Conservation (phyloP, 192 early-diverging fungal genomes). For the Coemansia umbellata region DNA sequence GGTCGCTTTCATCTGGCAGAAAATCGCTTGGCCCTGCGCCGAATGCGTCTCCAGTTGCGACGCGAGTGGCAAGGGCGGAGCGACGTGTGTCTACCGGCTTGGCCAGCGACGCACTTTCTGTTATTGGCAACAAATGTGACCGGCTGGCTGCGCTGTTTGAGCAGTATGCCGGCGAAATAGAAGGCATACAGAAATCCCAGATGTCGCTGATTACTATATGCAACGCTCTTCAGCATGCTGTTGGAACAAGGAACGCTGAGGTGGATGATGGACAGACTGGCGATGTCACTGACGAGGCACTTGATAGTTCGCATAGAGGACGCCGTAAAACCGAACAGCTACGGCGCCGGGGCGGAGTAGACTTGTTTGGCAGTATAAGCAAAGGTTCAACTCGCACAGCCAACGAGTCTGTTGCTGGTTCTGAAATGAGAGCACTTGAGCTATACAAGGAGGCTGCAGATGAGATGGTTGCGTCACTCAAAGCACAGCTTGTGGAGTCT, state of each 20-base stretch:
- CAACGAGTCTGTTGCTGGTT: background rate
- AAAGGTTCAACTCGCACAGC: background rate
- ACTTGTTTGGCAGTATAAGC: slow-evolving; percentile 10
- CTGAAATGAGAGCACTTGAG: slow-evolving; percentile 21
- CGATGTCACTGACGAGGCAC: too few relatives aligned
- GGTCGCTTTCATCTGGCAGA: slow-evolving; percentile 4
- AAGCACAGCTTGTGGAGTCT: slow-evolving; percentile 15
- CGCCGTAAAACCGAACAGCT: slow-evolving; percentile 46
- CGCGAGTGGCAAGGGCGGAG: slow-evolving; percentile 35
- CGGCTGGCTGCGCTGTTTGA: slow-evolving; percentile 36
- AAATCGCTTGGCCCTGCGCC: slow-evolving; percentile 12
- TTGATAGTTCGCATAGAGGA: slow-evolving; percentile 16
- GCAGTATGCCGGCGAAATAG: slow-evolving; percentile 29
- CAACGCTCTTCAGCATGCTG: slow-evolving; percentile 14
- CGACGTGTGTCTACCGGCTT: slow-evolving; percentile 42
- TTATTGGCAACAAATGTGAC: slow-evolving; percentile 41
- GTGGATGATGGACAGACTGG: background rate
- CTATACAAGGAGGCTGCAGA: slow-evolving; percentile 28
- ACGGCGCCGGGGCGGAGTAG: slow-evolving; percentile 23
- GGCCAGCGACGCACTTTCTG: slow-evolving; percentile 34
- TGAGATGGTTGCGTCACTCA: slow-evolving; percentile 27
- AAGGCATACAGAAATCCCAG: slow-evolving; percentile 24
- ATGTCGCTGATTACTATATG: slow-evolving; percentile 27
- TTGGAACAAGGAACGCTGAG: background rate
- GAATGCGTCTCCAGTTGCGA: slow-evolving; percentile 1